phyloP scores from a whole-genome alignment of 2,329 filamentous ascomycete genomes.

The Sporothrix brunneoviolacea region DNA sequence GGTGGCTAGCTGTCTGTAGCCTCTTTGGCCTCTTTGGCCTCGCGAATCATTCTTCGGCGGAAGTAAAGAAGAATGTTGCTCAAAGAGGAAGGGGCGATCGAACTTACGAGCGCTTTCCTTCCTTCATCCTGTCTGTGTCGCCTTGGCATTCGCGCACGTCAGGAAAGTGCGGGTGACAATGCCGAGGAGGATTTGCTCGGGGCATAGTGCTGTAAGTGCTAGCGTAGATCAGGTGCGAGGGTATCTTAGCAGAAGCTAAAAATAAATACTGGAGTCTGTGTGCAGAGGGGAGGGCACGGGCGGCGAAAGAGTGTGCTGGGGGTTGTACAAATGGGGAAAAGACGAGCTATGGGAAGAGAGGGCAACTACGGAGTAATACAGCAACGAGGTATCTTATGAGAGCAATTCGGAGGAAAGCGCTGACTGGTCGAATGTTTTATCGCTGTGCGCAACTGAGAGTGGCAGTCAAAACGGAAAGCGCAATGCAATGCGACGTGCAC shows the following conservation, averaged over 20 bases:
- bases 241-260: constrained; percentile 6
- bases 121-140: background rate
- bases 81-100: background rate
- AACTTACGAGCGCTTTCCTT: background rate
- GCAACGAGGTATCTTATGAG: no score
- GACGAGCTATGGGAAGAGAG: background rate
- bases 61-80: constrained; percentile 3
- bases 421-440: background rate
- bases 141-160: background rate
- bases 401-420: background rate
- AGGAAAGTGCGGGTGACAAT: background rate
- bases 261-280: constrained; percentile 1
- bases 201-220: background rate
- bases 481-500: background rate
- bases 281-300: no score
- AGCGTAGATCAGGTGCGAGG: background rate
- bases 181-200: background rate
- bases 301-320: background rate
- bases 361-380: no score
- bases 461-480: background rate
- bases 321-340: background rate
- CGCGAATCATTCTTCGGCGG: background rate
- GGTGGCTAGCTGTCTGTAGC: background rate
- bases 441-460: background rate
- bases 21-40: background rate